Conservation (phyloP, 768 basidiomycete species). For the Lactarius sanguifluus region DNA sequence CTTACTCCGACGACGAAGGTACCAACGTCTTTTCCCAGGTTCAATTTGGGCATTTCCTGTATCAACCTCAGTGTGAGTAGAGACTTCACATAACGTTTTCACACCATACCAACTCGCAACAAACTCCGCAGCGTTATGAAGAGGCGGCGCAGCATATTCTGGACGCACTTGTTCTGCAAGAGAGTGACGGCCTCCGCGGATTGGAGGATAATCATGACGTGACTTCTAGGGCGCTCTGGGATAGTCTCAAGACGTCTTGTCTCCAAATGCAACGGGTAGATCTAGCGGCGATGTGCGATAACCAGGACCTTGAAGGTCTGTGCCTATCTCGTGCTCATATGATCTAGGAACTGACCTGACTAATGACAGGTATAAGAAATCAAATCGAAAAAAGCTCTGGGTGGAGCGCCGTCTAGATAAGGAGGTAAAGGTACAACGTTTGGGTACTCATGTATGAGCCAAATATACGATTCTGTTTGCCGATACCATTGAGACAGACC, state of each 20-base stretch:
- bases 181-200: slow-evolving; percentile 70
- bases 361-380: slow-evolving; percentile 15
- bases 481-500: not conserved
- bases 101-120: slow-evolving; percentile 18
- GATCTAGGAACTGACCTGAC: not conserved
- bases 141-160: slow-evolving; percentile 86
- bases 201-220: slow-evolving; percentile 63
- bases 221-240: slow-evolving; percentile 80
- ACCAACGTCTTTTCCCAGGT: slow-evolving; percentile 46
- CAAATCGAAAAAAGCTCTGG: not conserved
- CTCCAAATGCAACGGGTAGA: slow-evolving; percentile 78
- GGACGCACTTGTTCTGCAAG: slow-evolving; percentile 87
- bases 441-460: not conserved
- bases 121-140: slow-evolving; percentile 61
- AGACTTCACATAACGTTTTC: slow-evolving; percentile 33
- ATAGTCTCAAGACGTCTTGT: slow-evolving; percentile 80
- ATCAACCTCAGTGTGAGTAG: slow-evolving; percentile 71
- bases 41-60: slow-evolving; percentile 91
- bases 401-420: not conserved
- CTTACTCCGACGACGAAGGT: not conserved
- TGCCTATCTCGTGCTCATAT: slow-evolving; percentile 4
- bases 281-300: slow-evolving; percentile 70
- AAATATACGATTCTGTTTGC: not conserved
- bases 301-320: slow-evolving; percentile 65
- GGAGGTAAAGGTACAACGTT: not conserved